A percentile compares a stretch with the other conserved stretches of the same genome.
Conservation (phyloP, 2,329 filamentous ascomycete species). For the Laburnicola sp. region DNA sequence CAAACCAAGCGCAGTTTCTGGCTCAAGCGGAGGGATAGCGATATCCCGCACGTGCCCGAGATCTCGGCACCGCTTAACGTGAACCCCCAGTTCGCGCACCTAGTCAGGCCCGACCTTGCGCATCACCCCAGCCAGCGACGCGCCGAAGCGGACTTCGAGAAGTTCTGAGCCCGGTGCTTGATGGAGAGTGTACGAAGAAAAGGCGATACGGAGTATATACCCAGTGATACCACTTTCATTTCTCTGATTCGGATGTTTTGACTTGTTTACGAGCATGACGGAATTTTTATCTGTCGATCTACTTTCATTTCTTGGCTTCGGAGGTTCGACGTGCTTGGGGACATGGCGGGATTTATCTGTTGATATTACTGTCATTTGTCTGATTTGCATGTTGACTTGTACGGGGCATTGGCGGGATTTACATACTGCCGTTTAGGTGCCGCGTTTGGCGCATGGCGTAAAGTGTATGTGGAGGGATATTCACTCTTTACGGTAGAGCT, state of each 20-base stretch:
- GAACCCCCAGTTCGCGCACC: slow-evolving; percentile 58
- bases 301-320: no score
- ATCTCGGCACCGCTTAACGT: slow-evolving; percentile 61
- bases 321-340: neutral
- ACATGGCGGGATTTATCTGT: neutral
- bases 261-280: no score
- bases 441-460: neutral
- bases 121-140: slow-evolving; percentile 54
- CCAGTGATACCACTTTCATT: slow-evolving; percentile 41
- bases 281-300: no score
- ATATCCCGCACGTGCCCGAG: slow-evolving; percentile 52
- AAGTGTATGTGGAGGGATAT: neutral
- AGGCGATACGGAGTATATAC: slow-evolving; percentile 1
- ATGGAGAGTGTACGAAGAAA: neutral
- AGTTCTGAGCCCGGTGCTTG: slow-evolving; percentile 20
- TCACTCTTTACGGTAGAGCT: slow-evolving; percentile 4
- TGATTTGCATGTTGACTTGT: neutral
- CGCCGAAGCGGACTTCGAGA: slow-evolving; percentile 34
- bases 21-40: slow-evolving; percentile 38
- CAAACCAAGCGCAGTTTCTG: slow-evolving; percentile 34
- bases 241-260: neutral
- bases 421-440: neutral
- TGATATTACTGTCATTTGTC: neutral
- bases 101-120: slow-evolving; percentile 59
- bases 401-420: neutral